Evolutionary conservation across 139 green algal species (phyloP), one percentile per base, ranked within the genome.

Genomic region (Picochlorum costavermella): DNA sequence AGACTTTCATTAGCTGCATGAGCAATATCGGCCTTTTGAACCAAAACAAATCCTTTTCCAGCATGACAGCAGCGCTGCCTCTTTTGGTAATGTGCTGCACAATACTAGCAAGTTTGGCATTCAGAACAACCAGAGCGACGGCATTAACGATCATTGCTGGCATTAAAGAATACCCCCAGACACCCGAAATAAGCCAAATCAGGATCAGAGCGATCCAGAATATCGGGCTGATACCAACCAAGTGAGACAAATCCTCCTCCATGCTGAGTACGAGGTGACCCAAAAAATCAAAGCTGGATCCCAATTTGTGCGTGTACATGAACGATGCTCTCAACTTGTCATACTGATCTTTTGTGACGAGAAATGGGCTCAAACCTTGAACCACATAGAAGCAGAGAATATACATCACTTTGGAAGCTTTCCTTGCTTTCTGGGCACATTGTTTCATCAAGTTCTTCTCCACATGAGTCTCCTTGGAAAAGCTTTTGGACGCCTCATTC

Each of bases 321-420:
- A 78, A 83, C n/a, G 62, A 65, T 13, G 75, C 69, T 3, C 63
- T 53, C 76, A 83, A 73, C 30, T 78, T 73, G 5, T 50, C 29
- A 4, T 75, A 65, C 33, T 81, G 46, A 14, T 20, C 14, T 53
- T 53, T 53, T 14, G 46, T 25, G 46, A 53, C 14, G 3, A 48
- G n/a, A 64, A 59, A 31, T 25, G 58, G 58, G 16, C 46, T 20
- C 17, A 53, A 20, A 13, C 46, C 46, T 10, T 53, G 46, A 20
- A 53, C 12, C 2, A 11, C 0, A 20, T 53, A 23, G 20, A 23
- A 23, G 20, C 20, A 23, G 20, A 23, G 11, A 43, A 8, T 45
- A 45, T 1, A 1, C 5, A 2, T 6, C 0, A 9, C 0, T 53
- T 25, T 53, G 17, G 17, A 53, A 20, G 17, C 16, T 26, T 14